phyloP scores from a whole-genome alignment of 306 rosid species.

The Quercus parvula region DNA sequence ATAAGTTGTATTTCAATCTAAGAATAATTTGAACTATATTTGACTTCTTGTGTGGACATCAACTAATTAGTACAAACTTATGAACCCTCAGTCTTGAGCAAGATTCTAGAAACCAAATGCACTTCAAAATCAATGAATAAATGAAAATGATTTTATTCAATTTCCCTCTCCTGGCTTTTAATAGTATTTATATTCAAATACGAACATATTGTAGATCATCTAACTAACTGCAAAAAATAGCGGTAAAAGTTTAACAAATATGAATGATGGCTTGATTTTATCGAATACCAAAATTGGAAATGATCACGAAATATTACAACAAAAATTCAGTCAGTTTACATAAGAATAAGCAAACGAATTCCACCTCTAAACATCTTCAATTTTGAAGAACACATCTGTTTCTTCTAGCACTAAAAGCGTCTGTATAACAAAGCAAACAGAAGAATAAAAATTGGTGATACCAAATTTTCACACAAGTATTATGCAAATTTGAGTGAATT shows the following conservation, averaged over 20 bases:
- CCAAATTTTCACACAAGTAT: background rate
- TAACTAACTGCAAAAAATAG: background rate
- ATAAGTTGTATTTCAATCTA: too few relatives aligned
- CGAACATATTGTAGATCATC: background rate
- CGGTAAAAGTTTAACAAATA: background rate
- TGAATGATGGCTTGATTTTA: background rate
- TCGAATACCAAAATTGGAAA: background rate
- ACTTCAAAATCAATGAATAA: background rate
- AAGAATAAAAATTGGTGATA: background rate
- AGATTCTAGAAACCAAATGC: background rate
- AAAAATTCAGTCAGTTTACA: background rate
- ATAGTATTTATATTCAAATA: background rate
- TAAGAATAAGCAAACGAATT: background rate
- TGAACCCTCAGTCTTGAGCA: background rate
- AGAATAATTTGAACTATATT: too few relatives aligned
- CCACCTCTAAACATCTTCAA: slow-evolving; percentile 21
- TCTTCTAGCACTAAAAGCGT: slow-evolving; percentile 94
- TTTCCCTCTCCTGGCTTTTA: background rate
- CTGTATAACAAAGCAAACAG: slow-evolving; percentile 40
- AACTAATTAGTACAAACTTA: too few relatives aligned
- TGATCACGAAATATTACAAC: background rate
- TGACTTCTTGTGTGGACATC: too few relatives aligned
- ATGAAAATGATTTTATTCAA: background rate
- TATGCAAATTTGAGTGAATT: slow-evolving; percentile 1
- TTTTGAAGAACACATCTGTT: slow-evolving; percentile 72